phyloP scores from a whole-genome alignment of 768 basidiomycete species.

The Antrodiella citrinella region DNA sequence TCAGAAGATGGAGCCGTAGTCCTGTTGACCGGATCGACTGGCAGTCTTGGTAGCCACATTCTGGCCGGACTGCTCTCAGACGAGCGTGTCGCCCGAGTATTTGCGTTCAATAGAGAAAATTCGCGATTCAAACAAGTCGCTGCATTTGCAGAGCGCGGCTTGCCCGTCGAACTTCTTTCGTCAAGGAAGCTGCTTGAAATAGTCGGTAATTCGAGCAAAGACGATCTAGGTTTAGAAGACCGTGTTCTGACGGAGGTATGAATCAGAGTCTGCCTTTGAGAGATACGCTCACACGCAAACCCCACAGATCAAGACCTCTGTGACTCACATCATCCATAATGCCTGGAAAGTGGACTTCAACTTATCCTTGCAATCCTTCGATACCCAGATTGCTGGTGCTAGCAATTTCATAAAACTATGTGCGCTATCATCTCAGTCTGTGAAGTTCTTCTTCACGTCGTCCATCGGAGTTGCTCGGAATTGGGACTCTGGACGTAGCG shows the following conservation, averaged over 20 bases:
- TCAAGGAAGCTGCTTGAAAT: not conserved
- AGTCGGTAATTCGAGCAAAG: not conserved
- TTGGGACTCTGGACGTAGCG: not conserved
- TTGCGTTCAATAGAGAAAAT: slow-evolving; percentile 1
- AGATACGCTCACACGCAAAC: not conserved
- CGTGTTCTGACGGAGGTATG: slow-evolving; percentile 1
- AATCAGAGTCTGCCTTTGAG: not conserved
- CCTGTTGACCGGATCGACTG: slow-evolving; percentile 9
- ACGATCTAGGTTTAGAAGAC: not conserved
- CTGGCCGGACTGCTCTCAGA: slow-evolving; percentile 3
- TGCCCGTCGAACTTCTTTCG: slow-evolving; percentile 1
- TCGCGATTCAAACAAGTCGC: not conserved
- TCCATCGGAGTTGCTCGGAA: slow-evolving; percentile 12
- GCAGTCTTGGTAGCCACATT: slow-evolving; percentile 8
- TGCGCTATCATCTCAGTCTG: not conserved
- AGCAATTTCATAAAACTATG: slow-evolving; percentile 24
- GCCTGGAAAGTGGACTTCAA: slow-evolving; percentile 30
- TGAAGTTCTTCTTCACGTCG: slow-evolving; percentile 13
- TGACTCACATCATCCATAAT: slow-evolving; percentile 9
- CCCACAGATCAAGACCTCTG: slow-evolving; percentile 1
- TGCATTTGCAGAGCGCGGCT: slow-evolving; percentile 2
- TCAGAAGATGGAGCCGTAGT: not conserved
- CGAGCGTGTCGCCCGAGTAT: slow-evolving; percentile 1
- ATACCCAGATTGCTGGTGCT: slow-evolving; percentile 19
- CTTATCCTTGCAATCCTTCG: slow-evolving; percentile 22